phyloP scores from a whole-genome alignment of 768 basidiomycete genomes.

The Clitopilus hobsonii region DNA sequence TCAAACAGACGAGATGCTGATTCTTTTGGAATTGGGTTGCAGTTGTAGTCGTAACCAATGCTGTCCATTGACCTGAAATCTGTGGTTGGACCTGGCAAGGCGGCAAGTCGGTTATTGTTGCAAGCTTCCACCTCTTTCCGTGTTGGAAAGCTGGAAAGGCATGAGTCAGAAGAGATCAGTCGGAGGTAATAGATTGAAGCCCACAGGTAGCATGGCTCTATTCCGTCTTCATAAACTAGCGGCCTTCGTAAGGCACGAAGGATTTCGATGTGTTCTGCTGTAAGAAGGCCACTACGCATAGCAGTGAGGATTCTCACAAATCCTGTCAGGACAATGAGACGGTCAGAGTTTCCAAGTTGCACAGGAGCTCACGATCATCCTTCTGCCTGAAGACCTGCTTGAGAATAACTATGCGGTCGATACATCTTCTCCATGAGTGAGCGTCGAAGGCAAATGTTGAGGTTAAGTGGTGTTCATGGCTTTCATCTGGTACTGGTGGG shows the following conservation, averaged over 20 bases:
- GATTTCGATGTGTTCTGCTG: constrained; percentile 42
- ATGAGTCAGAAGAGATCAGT: no score
- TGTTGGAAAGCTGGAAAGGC: constrained; percentile 58
- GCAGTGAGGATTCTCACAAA: constrained; percentile 86
- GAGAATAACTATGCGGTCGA: constrained; percentile 39
- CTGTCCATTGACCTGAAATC: constrained; percentile 39
- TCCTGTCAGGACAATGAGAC: constrained; percentile 30
- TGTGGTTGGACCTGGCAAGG: constrained; percentile 32
- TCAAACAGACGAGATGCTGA: constrained; percentile 34
- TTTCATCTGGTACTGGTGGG: constrained; percentile 59
- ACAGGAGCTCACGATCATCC: constrained; percentile 38
- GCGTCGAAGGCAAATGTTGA: constrained; percentile 67
- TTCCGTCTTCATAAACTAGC: constrained; percentile 60
- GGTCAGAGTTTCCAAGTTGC: background rate
- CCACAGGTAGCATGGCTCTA: constrained; percentile 82
- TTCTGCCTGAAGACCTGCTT: constrained; percentile 72
- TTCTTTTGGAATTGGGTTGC: constrained; percentile 21
- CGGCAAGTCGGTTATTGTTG: constrained; percentile 56
- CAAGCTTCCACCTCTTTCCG: constrained; percentile 73
- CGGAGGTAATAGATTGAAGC: no score
- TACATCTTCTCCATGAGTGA: constrained; percentile 50
- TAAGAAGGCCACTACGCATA: constrained; percentile 73
- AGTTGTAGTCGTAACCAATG: constrained; percentile 35
- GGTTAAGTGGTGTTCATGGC: constrained; percentile 31
- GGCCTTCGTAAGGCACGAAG: constrained; percentile 55